A percentile compares a stretch with the other conserved stretches of the same genome.
phyloP scores from a whole-genome alignment of 1,139 yeast species.

The Hansenula lynferdii region DNA sequence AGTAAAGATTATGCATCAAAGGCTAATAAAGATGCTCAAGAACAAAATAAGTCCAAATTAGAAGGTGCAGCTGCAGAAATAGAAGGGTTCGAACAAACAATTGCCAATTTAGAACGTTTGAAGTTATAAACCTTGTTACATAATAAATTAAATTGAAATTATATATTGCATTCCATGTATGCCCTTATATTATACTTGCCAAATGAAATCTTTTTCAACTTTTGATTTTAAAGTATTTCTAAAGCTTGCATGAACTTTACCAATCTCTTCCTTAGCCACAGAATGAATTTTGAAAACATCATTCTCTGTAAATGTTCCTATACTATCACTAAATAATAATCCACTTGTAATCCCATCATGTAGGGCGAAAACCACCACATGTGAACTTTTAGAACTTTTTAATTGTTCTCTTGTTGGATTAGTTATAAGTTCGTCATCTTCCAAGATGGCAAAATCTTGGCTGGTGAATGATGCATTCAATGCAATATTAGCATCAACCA shows the following conservation, averaged over 20 bases:
- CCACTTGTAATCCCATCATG: constrained; percentile 46
- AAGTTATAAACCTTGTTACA: constrained; percentile 40
- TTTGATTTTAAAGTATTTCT: constrained; percentile 45
- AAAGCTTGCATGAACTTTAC: constrained; percentile 37
- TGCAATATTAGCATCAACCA: constrained; percentile 76
- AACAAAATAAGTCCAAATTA: constrained; percentile 62
- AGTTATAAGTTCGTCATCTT: constrained; percentile 30
- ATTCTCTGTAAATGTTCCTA: constrained; percentile 60
- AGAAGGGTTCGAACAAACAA: constrained; percentile 77
- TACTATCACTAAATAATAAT: constrained; percentile 63
- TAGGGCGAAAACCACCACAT: constrained; percentile 61
- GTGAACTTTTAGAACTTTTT: constrained; percentile 48
- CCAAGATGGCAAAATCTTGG: constrained; percentile 37
- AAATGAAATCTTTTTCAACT: constrained; percentile 49
- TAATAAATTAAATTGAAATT: not conserved
- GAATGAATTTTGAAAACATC: constrained; percentile 48
- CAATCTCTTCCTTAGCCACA: constrained; percentile 41
- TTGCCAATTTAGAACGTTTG: constrained; percentile 68
- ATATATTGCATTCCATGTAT: too few relatives aligned
- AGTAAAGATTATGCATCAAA: constrained; percentile 82
- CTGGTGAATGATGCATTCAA: constrained; percentile 59
- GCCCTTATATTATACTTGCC: constrained; percentile 47
- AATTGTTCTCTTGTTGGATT: constrained; percentile 41
- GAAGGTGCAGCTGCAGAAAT: constrained; percentile 80
- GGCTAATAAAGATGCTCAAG: constrained; percentile 80